Evolutionary conservation across 1,139 yeast species (phyloP).

Genomic region (Tardiomyces depauwii): DNA sequence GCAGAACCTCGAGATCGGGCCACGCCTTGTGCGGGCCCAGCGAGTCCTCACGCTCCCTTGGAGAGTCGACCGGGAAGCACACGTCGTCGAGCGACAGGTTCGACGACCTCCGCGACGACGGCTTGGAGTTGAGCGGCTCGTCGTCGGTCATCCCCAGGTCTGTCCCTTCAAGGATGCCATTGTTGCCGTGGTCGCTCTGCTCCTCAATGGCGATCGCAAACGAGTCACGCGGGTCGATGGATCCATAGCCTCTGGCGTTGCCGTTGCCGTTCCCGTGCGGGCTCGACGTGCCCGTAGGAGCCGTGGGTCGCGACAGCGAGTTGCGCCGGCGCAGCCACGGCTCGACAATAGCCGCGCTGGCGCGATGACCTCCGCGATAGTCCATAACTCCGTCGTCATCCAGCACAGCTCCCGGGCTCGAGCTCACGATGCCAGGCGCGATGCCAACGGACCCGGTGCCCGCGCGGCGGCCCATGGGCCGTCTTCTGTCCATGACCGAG

Average conservation of each 20-base stretch:
- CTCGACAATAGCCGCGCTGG: neutral
- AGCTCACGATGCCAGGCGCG: neutral
- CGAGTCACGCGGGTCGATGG: neutral
- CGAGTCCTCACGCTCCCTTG: conserved; percentile 29
- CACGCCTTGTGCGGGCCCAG: conserved; percentile 35
- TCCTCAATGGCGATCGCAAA: neutral
- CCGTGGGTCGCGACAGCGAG: neutral
- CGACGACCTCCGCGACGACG: conserved; percentile 60
- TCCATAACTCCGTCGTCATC: neutral
- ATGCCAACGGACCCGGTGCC: neutral
- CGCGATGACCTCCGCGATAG: neutral
- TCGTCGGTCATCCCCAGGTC: conserved; percentile 2
- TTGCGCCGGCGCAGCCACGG: neutral
- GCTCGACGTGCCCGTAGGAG: neutral
- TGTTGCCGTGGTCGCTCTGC: neutral
- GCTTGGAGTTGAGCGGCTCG: conserved; percentile 40
- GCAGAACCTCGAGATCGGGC: conserved; percentile 74
- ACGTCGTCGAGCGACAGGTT: conserved; percentile 81
- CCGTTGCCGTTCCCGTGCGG: neutral
- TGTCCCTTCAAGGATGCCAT: neutral
- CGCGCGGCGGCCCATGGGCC: neutral
- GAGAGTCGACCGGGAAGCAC: conserved; percentile 57
- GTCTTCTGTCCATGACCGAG: too few relatives aligned
- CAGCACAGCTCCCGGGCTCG: neutral
- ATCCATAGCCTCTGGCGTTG: neutral